These are phyloP conservation scores for Cicer arietinum DNA, from an alignment of 306 rosid species.

Conservation along the genomic window DNA sequence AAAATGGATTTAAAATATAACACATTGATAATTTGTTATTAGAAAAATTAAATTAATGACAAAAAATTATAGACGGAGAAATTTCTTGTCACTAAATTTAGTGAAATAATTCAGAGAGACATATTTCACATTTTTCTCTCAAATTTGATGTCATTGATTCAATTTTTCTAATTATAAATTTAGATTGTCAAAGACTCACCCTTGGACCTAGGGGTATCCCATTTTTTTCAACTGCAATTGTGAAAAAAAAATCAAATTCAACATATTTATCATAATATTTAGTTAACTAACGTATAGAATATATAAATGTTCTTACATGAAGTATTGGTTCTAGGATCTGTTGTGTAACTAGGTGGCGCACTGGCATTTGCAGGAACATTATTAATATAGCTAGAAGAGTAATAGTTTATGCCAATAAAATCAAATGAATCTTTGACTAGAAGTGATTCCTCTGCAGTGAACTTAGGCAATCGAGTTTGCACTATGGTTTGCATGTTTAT, in stretches of 20 bases:
- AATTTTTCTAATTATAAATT: neutral
- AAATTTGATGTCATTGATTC: neutral
- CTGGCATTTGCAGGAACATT: constrained; percentile 17
- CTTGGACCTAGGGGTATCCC: constrained; percentile 40
- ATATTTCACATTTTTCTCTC: neutral
- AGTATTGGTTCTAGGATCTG: constrained; percentile 45
- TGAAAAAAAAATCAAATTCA: neutral
- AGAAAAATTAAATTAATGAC: no score
- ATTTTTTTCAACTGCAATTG: constrained; percentile 30
- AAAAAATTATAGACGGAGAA: neutral
- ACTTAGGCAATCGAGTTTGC: constrained; percentile 59
- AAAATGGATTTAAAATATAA: neutral
- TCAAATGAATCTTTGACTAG: constrained; percentile 60
- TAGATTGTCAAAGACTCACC: constrained; percentile 1
- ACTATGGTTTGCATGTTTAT: constrained; percentile 51
- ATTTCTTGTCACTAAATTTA: neutral
- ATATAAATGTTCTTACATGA: constrained; percentile 39
- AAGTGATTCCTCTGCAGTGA: constrained; percentile 38
- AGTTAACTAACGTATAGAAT: neutral
- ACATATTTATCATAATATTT: neutral
- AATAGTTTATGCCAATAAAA: constrained; percentile 68
- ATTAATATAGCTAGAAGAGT: constrained; percentile 51
- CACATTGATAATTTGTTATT: no score
- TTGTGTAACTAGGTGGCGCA: constrained; percentile 34
- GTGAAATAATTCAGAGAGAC: neutral